Evolutionary conservation across 2,329 filamentous ascomycete genomes (phyloP).

Genomic region (Ceratocystiopsis sp.): DNA sequence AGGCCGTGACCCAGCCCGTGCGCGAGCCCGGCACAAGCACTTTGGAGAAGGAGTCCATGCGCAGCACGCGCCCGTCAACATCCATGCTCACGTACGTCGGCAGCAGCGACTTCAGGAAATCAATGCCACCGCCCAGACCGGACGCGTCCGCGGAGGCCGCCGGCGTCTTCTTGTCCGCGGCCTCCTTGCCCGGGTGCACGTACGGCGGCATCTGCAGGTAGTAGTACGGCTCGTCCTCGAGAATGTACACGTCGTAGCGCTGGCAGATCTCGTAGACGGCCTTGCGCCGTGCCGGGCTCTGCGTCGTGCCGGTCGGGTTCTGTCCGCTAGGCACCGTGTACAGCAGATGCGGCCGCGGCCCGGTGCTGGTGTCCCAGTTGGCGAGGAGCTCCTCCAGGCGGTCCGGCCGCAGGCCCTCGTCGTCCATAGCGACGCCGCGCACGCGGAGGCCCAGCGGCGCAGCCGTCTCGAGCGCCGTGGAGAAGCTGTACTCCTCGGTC

Average conservation of each 20-base stretch:
- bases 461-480: constrained; percentile 46
- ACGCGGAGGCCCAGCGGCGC: constrained; percentile 33
- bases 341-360: constrained; percentile 34
- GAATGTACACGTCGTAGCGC: constrained; percentile 71
- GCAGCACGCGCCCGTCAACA: constrained; percentile 71
- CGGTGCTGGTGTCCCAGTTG: constrained; percentile 31
- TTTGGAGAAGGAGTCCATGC: constrained; percentile 88
- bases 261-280: constrained; percentile 63
- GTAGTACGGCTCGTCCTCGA: constrained; percentile 92
- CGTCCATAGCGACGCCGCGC: constrained; percentile 34
- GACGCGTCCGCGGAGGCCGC: constrained; percentile 22
- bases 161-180: constrained; percentile 35
- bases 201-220: constrained; percentile 80
- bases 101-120: constrained; percentile 57
- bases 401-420: constrained; percentile 33
- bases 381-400: constrained; percentile 33
- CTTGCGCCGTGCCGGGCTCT: constrained; percentile 46
- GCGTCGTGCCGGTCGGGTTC: constrained; percentile 81
- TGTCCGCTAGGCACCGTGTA: constrained; percentile 60
- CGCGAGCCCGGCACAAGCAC: constrained; percentile 70
- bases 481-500: constrained; percentile 85
- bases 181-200: constrained; percentile 28
- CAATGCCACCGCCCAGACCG: constrained; percentile 20
- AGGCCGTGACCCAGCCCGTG: constrained; percentile 77
- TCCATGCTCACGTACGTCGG: constrained; percentile 69